Conservation (phyloP, 2,329 filamentous ascomycete genomes). For the Stachybotrys chartarum region DNA sequence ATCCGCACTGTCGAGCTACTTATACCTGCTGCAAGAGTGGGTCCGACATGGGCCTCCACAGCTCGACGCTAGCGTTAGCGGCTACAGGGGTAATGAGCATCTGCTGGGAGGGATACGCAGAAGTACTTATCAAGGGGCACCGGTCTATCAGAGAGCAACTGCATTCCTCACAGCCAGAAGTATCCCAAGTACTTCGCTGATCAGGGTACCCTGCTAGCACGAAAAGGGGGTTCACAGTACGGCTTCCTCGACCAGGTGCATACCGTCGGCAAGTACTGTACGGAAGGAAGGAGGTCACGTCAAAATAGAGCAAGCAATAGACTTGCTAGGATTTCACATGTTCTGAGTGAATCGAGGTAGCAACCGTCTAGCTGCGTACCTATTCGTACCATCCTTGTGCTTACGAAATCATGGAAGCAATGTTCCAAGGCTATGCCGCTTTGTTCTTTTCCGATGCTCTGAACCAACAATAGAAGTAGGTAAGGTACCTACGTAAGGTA, state of each 20-base stretch:
- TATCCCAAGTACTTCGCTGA: background rate
- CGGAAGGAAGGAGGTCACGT: background rate
- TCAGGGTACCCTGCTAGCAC: background rate
- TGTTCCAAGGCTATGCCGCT: too few species aligned
- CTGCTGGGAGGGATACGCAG: background rate
- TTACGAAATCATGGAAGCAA: too few species aligned
- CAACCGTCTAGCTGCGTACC: too few species aligned
- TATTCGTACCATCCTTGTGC: too few species aligned
- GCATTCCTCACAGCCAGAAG: background rate
- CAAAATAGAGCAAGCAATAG: too few species aligned
- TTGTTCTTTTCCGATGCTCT: too few species aligned
- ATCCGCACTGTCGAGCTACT: conserved; percentile 29
- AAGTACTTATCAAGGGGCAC: background rate
- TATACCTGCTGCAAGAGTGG: background rate
- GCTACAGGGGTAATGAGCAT: background rate
- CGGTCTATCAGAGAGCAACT: too few species aligned
- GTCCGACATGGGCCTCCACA: background rate
- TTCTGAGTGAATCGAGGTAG: too few species aligned
- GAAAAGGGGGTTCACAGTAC: too few species aligned
- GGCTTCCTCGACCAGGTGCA: background rate
- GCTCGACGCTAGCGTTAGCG: background rate
- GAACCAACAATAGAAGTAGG: too few species aligned
- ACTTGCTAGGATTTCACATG: too few species aligned
- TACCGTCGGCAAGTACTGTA: background rate
- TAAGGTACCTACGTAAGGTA: too few species aligned